Conservation (phyloP, 129 eudicot species). For the Calendula officinalis region DNA sequence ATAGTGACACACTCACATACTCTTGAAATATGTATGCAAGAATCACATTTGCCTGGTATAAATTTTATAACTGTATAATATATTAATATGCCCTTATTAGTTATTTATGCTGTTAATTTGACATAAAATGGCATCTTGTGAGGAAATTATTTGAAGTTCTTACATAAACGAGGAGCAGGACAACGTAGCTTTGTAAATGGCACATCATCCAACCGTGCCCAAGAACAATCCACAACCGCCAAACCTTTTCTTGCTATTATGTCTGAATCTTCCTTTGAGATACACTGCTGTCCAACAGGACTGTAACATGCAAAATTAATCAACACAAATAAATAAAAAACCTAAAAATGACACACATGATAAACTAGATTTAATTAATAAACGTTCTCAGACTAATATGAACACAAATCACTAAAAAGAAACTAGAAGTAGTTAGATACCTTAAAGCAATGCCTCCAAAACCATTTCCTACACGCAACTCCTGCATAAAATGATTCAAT, state of each 20-base stretch:
- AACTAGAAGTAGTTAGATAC: conserved; percentile 23
- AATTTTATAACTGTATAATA: background rate
- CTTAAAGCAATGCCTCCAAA: conserved; percentile 91
- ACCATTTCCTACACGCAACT: conserved; percentile 84
- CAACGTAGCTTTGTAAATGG: conserved; percentile 96
- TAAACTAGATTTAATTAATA: background rate
- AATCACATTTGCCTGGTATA: background rate
- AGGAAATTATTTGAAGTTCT: conserved; percentile 26
- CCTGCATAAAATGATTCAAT: conserved; percentile 47
- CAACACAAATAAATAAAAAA: background rate
- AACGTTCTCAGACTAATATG: background rate
- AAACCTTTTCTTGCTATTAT: conserved; percentile 75
- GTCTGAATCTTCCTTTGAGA: conserved; percentile 80
- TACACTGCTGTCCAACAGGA: conserved; percentile 90
- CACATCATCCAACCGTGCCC: conserved; percentile 95
- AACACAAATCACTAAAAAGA: background rate
- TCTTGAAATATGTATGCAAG: background rate
- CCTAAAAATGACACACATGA: background rate
- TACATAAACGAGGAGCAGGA: conserved; percentile 91
- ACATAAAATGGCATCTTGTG: background rate
- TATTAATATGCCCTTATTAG: background rate
- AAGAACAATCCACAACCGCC: conserved; percentile 98
- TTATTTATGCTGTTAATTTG: conserved; percentile 2
- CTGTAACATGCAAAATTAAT: conserved; percentile 36
- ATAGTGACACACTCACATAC: background rate